A percentile compares a stretch with the other conserved stretches of the same genome.
Conservation (phyloP, 2,329 filamentous ascomycete genomes). For the Sarocladium oryzae region DNA sequence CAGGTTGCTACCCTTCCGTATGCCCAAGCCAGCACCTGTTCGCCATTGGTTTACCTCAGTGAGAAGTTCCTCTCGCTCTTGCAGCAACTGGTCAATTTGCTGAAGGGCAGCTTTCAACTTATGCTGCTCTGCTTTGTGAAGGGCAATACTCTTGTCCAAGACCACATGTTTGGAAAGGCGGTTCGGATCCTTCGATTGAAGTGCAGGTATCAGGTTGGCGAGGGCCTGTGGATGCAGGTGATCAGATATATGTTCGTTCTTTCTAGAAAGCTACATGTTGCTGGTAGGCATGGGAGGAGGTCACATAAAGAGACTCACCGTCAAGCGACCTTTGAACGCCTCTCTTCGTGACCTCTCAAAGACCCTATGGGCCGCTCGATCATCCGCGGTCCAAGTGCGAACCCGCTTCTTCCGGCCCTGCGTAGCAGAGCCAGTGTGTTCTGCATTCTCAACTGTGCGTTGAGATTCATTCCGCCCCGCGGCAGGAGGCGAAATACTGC, state of each 20-base stretch:
- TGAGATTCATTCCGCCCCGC: constrained; percentile 2
- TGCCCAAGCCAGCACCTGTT: constrained; percentile 10
- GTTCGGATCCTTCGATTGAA: constrained; percentile 25
- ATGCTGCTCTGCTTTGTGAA: constrained; percentile 20
- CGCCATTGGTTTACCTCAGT: constrained; percentile 21
- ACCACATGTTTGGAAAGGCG: constrained; percentile 34
- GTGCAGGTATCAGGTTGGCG: constrained; percentile 26
- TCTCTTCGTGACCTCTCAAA: constrained; percentile 35
- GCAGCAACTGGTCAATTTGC: constrained; percentile 14
- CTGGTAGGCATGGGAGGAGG: neutral
- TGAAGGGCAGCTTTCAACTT: constrained; percentile 14
- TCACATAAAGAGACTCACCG: constrained; percentile 24
- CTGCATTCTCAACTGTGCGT: neutral
- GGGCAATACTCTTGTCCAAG: constrained; percentile 28
- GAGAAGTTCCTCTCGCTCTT: constrained; percentile 23
- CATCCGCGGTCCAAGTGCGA: constrained; percentile 32
- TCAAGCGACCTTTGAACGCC: constrained; percentile 31
- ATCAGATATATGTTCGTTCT: neutral
- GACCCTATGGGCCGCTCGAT: constrained; percentile 32
- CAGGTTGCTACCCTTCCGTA: neutral
- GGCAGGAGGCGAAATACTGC: constrained; percentile 8
- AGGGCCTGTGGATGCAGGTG: constrained; percentile 23
- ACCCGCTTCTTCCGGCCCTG: constrained; percentile 25
- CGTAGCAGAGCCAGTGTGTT: neutral
- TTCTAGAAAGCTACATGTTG: neutral